Base-by-base conservation (phyloP, 2,329 filamentous ascomycete genomes). In the Didymella lethalis region DNA sequence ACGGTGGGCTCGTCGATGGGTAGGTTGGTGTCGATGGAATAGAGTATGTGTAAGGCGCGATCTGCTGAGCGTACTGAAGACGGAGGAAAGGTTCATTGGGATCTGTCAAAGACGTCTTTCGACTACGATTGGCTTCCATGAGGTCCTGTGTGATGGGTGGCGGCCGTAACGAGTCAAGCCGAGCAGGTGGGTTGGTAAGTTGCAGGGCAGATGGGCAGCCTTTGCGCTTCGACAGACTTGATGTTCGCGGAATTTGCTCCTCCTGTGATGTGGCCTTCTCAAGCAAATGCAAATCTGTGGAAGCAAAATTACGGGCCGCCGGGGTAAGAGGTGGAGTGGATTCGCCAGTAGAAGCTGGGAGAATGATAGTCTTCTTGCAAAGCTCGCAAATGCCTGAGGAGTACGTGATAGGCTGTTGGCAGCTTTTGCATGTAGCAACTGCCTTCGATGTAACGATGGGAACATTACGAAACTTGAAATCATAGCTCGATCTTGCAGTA, bases 71-170 rank as follows among this genome's bases (percentile, higher is more conserved):
- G 32, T 72, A 67, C 34, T 75, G 68, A 5, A 73, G 61, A 11
- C 69, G 70, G 10, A 71, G 64, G 20, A 71, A 67, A 12, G 70
- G 65, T 25, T 74, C 70, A 49, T 71, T 68, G 14, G 71, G 69
- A 28, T 75, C 71, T 1, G 67, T 73, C 3, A 75, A 61, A 1
- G 73, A 75, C 8, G 59, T 18, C 34, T 75, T 75, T n/a, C 72
- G 64, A 7, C 61, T 49, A n/a, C 64, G 63, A 2, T 48, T 36
- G 1, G 53, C 45, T 59, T 67, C 64, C n/a, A 46, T 29, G 14
- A 57, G 25, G 8, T 57, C 41, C 14, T 63, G 62, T 2, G 60
- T 49, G 8, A 47, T 47, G n/a, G 64, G 65, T 29, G 67, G 67
- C 20, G 73, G 66, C 7, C 54, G 64, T 3, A 75, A 61, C 8